These are phyloP conservation scores for Cadophora luteo-olivacea DNA, from an alignment of 2,329 filamentous ascomycete species.

Conservation along the genomic window DNA sequence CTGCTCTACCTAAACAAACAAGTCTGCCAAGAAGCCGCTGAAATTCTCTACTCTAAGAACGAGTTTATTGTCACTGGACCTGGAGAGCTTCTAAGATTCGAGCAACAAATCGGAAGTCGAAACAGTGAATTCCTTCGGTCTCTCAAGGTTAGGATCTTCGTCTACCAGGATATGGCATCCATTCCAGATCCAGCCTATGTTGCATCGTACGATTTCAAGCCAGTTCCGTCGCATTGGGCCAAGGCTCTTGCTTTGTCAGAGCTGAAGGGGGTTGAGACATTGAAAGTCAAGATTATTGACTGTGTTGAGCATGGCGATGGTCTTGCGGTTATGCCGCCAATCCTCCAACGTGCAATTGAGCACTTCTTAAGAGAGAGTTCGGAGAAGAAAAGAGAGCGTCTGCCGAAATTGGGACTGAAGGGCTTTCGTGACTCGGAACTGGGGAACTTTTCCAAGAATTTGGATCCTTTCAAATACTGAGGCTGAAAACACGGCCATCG, in stretches of 20 bases:
- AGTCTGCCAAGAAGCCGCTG: constrained; percentile 3
- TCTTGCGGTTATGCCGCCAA: neutral
- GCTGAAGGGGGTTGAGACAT: neutral
- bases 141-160: constrained; percentile 6
- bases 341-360: neutral
- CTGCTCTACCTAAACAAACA: constrained; percentile 14
- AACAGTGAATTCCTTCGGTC: constrained; percentile 3
- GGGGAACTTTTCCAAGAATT: neutral
- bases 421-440: neutral
- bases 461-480: neutral
- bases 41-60: constrained; percentile 14
- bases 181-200: neutral
- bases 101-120: neutral
- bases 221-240: neutral
- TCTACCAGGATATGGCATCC: neutral
- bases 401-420: neutral
- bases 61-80: neutral
- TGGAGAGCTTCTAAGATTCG: constrained; percentile 2
- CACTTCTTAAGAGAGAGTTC: neutral
- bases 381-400: neutral
- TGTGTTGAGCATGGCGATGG: constrained; percentile 1
- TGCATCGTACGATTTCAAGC: constrained; percentile 2
- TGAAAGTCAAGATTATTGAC: neutral
- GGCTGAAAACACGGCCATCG: neutral
- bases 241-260: neutral